Evolutionary conservation across 2,329 filamentous ascomycete species (phyloP).

Genomic region (Botryotinia narcissicola): DNA sequence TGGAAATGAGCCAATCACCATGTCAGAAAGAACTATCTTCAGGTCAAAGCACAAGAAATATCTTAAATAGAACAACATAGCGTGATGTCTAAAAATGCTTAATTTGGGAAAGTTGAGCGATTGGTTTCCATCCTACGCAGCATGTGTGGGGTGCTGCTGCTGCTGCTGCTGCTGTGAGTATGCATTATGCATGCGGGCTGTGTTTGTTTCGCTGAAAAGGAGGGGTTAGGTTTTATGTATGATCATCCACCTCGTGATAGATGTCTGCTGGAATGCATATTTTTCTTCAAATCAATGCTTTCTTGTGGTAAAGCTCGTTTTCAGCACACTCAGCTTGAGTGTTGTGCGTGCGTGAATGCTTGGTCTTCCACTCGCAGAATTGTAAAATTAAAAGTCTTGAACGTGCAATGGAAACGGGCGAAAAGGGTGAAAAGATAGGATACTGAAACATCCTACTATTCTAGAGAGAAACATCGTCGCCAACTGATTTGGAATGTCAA

Average conservation of each 20-base stretch:
- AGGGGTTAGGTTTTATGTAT: neutral
- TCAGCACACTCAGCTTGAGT: neutral
- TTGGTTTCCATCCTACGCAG: neutral
- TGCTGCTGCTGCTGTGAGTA: neutral
- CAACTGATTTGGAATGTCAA: neutral
- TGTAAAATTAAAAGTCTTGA: neutral
- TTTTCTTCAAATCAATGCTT: neutral
- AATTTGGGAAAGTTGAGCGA: neutral
- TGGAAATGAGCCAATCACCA: neutral
- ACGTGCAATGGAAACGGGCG: neutral
- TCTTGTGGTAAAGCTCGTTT: neutral
- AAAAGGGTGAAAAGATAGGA: neutral
- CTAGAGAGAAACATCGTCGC: neutral
- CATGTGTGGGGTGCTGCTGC: neutral
- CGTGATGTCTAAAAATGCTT: neutral
- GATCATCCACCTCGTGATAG: neutral
- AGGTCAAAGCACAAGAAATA: neutral
- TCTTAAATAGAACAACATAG: neutral
- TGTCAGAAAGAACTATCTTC: neutral
- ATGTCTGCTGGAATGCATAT: neutral
- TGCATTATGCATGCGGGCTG: constrained; percentile 1
- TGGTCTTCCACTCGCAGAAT: neutral
- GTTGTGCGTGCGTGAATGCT: neutral
- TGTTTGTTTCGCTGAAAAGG: neutral
- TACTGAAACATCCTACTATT: neutral